Conservation (phyloP, 1,139 yeast genomes). For the Scheffersomyces titani region DNA sequence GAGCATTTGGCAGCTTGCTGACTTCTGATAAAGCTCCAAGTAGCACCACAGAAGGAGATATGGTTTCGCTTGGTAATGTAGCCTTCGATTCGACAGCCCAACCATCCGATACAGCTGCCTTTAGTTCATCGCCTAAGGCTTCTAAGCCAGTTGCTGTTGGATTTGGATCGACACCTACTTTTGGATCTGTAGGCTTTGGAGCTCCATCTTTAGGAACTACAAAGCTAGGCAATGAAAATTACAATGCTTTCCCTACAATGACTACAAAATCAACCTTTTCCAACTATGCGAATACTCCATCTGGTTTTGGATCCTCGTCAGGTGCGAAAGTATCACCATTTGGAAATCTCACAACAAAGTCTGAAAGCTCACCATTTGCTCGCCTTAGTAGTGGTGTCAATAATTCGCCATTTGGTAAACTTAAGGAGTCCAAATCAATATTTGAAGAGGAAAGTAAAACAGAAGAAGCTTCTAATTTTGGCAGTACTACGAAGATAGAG, state of each 20-base stretch:
- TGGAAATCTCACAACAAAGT: slow-evolving; percentile 11
- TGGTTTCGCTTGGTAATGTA: slow-evolving; percentile 3
- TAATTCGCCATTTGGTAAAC: slow-evolving; percentile 12
- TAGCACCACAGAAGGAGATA: neutral
- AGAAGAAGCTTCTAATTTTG: neutral
- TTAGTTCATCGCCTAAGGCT: neutral
- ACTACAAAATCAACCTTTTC: slow-evolving; percentile 7
- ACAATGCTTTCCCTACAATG: slow-evolving; percentile 1
- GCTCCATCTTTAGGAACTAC: slow-evolving; percentile 14
- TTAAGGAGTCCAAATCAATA: slow-evolving; percentile 7
- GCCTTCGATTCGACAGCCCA: slow-evolving; percentile 3
- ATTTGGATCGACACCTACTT: slow-evolving; percentile 6
- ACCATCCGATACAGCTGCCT: neutral
- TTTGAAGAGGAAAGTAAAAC: slow-evolving; percentile 7
- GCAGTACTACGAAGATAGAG: neutral
- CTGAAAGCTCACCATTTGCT: slow-evolving; percentile 7
- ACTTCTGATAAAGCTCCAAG: neutral
- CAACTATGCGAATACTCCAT: slow-evolving; percentile 16
- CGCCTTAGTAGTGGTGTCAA: neutral
- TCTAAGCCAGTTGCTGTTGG: neutral
- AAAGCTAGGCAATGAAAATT: slow-evolving; percentile 7
- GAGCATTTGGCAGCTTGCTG: neutral
- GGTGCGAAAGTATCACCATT: slow-evolving; percentile 7
- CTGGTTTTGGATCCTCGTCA: slow-evolving; percentile 8
- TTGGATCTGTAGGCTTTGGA: slow-evolving; percentile 12